Evolutionary conservation across 1,139 yeast genomes (phyloP).

Genomic region (Tardiomyces blankii): DNA sequence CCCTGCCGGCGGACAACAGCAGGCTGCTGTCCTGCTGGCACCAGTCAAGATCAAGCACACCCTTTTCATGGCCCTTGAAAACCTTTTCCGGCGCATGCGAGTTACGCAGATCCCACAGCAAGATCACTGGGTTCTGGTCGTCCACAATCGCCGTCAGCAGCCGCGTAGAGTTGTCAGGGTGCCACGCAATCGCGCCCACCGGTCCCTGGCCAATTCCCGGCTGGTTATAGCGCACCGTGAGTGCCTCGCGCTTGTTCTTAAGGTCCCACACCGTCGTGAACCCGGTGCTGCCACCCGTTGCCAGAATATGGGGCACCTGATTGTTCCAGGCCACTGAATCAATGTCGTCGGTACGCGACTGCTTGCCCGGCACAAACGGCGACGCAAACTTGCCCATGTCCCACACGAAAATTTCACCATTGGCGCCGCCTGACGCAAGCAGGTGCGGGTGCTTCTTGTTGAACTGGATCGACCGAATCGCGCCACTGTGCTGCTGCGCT

Average conservation of each 20-base stretch:
- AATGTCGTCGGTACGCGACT: conserved; percentile 68
- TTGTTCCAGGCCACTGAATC: conserved; percentile 86
- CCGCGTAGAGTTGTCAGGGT: conserved; percentile 72
- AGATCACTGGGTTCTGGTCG: conserved; percentile 69
- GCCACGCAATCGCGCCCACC: conserved; percentile 53
- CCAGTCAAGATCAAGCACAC: conserved; percentile 90
- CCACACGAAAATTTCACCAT: conserved; percentile 86
- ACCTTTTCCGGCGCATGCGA: conserved; percentile 77
- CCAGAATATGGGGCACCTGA: conserved; percentile 75
- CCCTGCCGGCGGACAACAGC: conserved; percentile 83
- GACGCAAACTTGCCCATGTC: conserved; percentile 51
- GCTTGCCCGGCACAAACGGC: conserved; percentile 63
- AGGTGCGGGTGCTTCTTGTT: conserved; percentile 64
- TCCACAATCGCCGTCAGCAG: conserved; percentile 80
- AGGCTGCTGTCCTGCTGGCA: conserved; percentile 71
- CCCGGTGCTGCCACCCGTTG: conserved; percentile 76
- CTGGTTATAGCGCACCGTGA: conserved; percentile 56
- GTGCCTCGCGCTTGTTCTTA: conserved; percentile 75
- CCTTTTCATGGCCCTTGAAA: conserved; percentile 74
- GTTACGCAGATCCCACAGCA: conserved; percentile 92
- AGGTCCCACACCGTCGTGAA: conserved; percentile 92
- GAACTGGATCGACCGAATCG: conserved; percentile 67
- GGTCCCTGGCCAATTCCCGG: conserved; percentile 45
- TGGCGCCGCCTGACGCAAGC: conserved; percentile 76
- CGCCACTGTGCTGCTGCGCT: conserved; percentile 53